Evolutionary conservation across 148 eudicot species (phyloP), one percentile per base, ranked within the genome.

Genomic region (Limonium bicolor): DNA sequence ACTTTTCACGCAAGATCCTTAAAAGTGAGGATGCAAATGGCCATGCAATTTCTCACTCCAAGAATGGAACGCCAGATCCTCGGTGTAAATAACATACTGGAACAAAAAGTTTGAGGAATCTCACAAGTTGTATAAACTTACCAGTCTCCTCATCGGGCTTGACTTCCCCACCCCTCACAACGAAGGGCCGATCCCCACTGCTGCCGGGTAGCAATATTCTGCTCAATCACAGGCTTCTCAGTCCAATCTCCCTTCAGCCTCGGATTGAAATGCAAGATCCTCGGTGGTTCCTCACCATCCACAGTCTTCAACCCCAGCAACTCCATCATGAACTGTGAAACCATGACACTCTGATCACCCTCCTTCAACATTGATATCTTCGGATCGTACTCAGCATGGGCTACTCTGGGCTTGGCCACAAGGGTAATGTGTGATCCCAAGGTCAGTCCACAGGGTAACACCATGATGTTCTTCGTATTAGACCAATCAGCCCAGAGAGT

Each of bases 171-270:
- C 38, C 97, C 97, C 24, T 88, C 92, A 23, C 97, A 88, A 19
- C 92, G 62, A 53, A 74, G 76, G 0, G 76, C 74, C 1, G 83
- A 53, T 8, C 94, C 94, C 97, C 97, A 88, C 46, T 88, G 83
- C 77, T 72, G 78, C 54, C 97, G 67, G 52, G 80, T 80, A 70
- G 94, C 80, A 55, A 92, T 83, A 26, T 88, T 88, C 71, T 74
- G 86, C 79, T 88, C 97, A 64, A 88, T 88, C 17, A 83, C 86
- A 50, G 97, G 97, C 75, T 72, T 78, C 21, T 75, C 81, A 66
- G 86, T 84, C 97, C 83, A 77, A 68, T 88, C 94, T 19, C 94
- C 94, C 48, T 74, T 88, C 74, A 88, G 64, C 62, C 97, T 73
- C 0, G 97, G 97, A 68, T 84, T 80, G 40, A 77, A 74, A 66